These are phyloP conservation scores for Massarina eburnea DNA, from an alignment of 2,329 filamentous ascomycete genomes.

Conservation along the genomic window DNA sequence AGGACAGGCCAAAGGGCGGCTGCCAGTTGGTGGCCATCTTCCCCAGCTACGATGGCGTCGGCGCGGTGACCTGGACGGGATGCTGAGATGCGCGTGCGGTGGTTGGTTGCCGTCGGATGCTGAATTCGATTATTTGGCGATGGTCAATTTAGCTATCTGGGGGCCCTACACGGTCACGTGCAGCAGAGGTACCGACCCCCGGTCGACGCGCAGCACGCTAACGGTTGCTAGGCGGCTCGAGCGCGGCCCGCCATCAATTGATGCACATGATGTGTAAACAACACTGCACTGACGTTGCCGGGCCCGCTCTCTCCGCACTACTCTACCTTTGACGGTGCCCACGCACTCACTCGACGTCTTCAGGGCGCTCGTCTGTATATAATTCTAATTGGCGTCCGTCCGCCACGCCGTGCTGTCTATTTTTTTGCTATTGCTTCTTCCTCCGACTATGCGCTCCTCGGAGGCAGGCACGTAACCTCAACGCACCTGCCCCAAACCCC, in stretches of 20 bases:
- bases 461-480: slow-evolving; percentile 16
- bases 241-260: slow-evolving; percentile 3
- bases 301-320: slow-evolving; percentile 3
- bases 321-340: slow-evolving; percentile 7
- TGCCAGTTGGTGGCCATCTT: slow-evolving; percentile 36
- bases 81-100: not conserved
- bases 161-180: too few relatives aligned
- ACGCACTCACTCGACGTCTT: slow-evolving; percentile 8
- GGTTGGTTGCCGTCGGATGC: not conserved
- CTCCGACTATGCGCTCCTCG: slow-evolving; percentile 23
- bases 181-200: not conserved
- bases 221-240: slow-evolving; percentile 16
- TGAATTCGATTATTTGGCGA: too few relatives aligned
- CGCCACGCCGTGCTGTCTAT: not conserved
- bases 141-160: too few relatives aligned
- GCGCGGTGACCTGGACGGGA: not conserved
- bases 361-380: slow-evolving; percentile 30
- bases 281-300: too few relatives aligned
- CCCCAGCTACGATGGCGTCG: not conserved
- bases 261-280: slow-evolving; percentile 19
- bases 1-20: slow-evolving; percentile 26
- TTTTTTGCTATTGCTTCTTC: slow-evolving; percentile 10
- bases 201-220: not conserved
- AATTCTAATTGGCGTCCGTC: slow-evolving; percentile 19
- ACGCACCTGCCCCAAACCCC: slow-evolving; percentile 22